Percentiles rank a stretch among this genome's conserved stretches.
Conservation (phyloP, 805 yeast genomes). For the Lachancea fermentati region DNA sequence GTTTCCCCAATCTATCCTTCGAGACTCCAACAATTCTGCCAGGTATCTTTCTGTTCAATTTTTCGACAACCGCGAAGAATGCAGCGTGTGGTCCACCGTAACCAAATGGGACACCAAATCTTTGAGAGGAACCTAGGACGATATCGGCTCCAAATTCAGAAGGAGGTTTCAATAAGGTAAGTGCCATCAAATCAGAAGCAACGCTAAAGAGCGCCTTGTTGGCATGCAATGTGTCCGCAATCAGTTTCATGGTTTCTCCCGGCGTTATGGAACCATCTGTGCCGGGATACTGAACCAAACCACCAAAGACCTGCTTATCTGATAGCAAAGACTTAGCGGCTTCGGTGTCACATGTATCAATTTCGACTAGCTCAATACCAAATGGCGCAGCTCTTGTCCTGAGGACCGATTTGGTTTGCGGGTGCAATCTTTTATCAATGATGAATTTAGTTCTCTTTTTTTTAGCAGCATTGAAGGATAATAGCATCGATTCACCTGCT, state of each 20-base stretch:
- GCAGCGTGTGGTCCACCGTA: conserved; percentile 99
- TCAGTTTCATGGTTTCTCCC: conserved; percentile 41
- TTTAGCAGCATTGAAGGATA: conserved; percentile 61
- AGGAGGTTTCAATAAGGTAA: conserved; percentile 82
- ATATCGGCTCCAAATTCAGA: conserved; percentile 85
- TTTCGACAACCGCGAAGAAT: conserved; percentile 80
- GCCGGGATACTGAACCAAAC: conserved; percentile 83
- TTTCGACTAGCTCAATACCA: conserved; percentile 54
- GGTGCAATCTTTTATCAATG: conserved; percentile 72
- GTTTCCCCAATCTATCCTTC: conserved; percentile 83
- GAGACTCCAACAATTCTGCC: conserved; percentile 93
- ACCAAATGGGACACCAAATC: conserved; percentile 97
- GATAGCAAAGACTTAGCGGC: conserved; percentile 34
- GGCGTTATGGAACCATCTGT: conserved; percentile 69
- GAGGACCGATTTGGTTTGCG: conserved; percentile 80
- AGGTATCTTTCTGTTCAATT: conserved; percentile 86
- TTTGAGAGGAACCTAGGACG: conserved; percentile 86
- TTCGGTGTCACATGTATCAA: conserved; percentile 45
- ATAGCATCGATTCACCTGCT: conserved; percentile 93
- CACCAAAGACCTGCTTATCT: conserved; percentile 60
- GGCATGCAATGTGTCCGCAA: conserved; percentile 62
- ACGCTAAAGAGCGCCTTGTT: conserved; percentile 73
- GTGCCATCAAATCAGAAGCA: conserved; percentile 88
- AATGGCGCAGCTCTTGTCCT: conserved; percentile 73
- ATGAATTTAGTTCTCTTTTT: conserved; percentile 65